These are phyloP conservation scores for Coffea canephora DNA, from an alignment of 257 asterid genomes.

Conservation along the genomic window DNA sequence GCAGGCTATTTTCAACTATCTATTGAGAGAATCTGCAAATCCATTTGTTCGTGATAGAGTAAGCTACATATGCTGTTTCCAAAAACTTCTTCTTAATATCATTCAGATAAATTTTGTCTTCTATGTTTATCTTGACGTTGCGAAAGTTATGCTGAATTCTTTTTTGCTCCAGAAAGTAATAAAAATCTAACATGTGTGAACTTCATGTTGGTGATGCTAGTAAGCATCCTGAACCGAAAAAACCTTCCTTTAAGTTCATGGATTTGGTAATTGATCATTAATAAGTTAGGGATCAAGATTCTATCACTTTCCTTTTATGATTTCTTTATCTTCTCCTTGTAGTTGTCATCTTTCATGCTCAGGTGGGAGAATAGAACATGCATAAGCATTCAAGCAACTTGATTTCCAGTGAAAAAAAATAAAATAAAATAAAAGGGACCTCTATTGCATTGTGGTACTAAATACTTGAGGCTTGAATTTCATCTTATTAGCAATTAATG, in stretches of 20 bases:
- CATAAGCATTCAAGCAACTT: too few species aligned
- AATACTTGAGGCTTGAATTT: not conserved
- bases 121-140: not conserved
- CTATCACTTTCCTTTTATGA: not conserved
- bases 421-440: too few species aligned
- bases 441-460: not conserved
- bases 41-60: slow-evolving; percentile 79
- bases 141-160: not conserved
- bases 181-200: not conserved
- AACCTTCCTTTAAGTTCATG: not conserved
- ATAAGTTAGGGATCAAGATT: not conserved
- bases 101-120: not conserved
- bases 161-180: not conserved
- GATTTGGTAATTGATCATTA: not conserved
- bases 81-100: not conserved
- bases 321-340: slow-evolving; percentile 3
- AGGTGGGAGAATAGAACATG: not conserved
- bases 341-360: not conserved
- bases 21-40: slow-evolving; percentile 83
- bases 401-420: not conserved
- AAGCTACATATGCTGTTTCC: slow-evolving; percentile 22
- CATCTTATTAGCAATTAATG: not conserved
- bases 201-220: not conserved
- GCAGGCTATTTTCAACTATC: slow-evolving; percentile 83
- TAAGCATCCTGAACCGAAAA: not conserved